phyloP scores from a whole-genome alignment of 2,329 filamentous ascomycete species.

The Aphanoascus verrucosus region DNA sequence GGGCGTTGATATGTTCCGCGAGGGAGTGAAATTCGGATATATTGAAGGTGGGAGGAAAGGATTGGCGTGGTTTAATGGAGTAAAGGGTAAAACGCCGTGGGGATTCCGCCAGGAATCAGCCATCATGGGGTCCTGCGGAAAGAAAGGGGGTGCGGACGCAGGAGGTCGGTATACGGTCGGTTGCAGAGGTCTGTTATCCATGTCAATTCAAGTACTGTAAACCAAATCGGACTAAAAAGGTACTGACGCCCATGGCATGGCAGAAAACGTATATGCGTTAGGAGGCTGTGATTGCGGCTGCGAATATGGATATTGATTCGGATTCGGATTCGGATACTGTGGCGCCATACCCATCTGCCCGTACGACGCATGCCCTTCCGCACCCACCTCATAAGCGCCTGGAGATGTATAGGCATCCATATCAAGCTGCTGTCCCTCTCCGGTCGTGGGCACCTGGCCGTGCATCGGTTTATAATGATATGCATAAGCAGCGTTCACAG shows the following conservation, averaged over 20 bases:
- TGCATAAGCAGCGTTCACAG: neutral
- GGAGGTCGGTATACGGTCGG: neutral
- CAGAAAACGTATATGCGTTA: neutral
- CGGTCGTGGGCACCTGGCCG: neutral
- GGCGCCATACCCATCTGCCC: neutral
- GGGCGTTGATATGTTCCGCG: neutral
- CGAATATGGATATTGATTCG: neutral
- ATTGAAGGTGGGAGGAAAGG: neutral
- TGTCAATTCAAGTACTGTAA: neutral
- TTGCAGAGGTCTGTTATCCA: neutral
- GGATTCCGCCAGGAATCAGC: neutral
- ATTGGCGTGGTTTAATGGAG: slow-evolving; percentile 1
- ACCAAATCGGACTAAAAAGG: neutral
- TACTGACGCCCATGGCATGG: neutral
- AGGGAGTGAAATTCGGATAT: neutral
- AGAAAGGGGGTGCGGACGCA: neutral
- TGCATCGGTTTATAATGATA: neutral
- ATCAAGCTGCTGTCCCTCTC: neutral
- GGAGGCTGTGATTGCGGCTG: neutral
- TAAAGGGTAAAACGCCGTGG: neutral
- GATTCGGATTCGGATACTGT: neutral
- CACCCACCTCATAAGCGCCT: neutral
- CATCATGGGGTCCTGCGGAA: neutral
- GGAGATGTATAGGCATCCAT: neutral
- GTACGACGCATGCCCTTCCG: neutral